These are phyloP conservation scores for Acorus gramineus DNA, from an alignment of 106 monocot genomes.

Conservation along the genomic window DNA sequence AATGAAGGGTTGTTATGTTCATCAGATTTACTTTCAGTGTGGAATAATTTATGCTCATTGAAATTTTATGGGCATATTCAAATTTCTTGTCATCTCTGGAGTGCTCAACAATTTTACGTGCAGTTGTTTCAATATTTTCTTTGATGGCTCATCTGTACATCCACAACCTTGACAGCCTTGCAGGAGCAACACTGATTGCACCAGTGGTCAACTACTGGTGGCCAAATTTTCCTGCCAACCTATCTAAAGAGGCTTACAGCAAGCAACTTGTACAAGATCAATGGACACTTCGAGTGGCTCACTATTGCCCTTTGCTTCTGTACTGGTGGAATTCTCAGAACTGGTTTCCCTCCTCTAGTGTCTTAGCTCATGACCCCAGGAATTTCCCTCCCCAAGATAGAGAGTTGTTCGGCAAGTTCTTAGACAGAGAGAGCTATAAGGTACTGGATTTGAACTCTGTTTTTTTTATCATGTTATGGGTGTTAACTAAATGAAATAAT, in stretches of 20 bases:
- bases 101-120: no score
- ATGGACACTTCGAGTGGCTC: constrained; percentile 58
- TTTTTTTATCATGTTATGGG: not conserved
- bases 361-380: constrained; percentile 15
- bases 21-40: no score
- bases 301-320: constrained; percentile 52
- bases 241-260: constrained; percentile 32
- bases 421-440: constrained; percentile 4
- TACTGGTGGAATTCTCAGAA: constrained; percentile 90
- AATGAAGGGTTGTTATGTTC: no score
- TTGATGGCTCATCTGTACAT: not conserved
- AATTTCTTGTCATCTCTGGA: no score
- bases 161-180: constrained; percentile 34
- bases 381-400: constrained; percentile 33
- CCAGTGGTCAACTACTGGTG: constrained; percentile 84
- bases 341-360: constrained; percentile 48
- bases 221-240: constrained; percentile 55
- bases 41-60: no score
- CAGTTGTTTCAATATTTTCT: not conserved
- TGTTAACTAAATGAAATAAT: no score
- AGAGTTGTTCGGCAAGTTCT: not conserved
- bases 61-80: no score
- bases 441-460: not conserved
- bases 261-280: constrained; percentile 36
- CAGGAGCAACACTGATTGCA: constrained; percentile 63